phyloP scores from a whole-genome alignment of 2,329 filamentous ascomycete genomes.

The Ciborinia camelliae region DNA sequence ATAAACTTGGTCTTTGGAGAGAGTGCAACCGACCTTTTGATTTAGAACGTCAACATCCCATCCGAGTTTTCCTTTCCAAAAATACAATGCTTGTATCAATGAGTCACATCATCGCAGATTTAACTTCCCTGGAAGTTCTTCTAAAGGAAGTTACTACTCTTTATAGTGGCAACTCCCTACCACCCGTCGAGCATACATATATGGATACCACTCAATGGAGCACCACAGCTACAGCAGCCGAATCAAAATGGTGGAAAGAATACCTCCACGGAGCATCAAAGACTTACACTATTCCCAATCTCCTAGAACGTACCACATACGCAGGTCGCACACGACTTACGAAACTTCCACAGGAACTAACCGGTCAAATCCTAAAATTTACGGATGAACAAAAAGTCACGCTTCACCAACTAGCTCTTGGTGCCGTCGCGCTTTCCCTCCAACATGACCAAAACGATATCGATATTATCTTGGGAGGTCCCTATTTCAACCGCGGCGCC shows the following conservation, averaged over 20 bases:
- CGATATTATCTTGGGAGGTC: constrained; percentile 35
- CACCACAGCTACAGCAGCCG: background rate
- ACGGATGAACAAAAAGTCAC: constrained; percentile 10
- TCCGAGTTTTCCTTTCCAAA: constrained; percentile 34
- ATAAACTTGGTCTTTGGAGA: constrained; percentile 18
- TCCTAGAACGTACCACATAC: background rate
- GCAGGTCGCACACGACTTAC: background rate
- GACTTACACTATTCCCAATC: background rate
- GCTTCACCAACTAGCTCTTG: constrained; percentile 20
- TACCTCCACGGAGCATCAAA: background rate
- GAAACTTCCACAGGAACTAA: background rate
- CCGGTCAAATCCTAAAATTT: background rate
- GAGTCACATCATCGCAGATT: constrained; percentile 39
- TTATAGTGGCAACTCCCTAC: constrained; percentile 25
- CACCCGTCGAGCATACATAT: constrained; percentile 10
- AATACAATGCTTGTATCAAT: constrained; percentile 30
- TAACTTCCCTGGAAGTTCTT: constrained; percentile 35
- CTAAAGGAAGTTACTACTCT: constrained; percentile 31
- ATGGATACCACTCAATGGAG: constrained; percentile 10
- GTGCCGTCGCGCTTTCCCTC: constrained; percentile 18
- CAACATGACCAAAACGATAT: background rate
- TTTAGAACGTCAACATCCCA: constrained; percentile 26
- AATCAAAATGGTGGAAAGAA: constrained; percentile 11
- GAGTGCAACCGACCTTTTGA: constrained; percentile 33
- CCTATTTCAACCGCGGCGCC: constrained; percentile 34